A percentile compares a stretch with the other conserved stretches of the same genome.
phyloP scores from a whole-genome alignment of 805 yeast species.

The Candida methanosorbosa region DNA sequence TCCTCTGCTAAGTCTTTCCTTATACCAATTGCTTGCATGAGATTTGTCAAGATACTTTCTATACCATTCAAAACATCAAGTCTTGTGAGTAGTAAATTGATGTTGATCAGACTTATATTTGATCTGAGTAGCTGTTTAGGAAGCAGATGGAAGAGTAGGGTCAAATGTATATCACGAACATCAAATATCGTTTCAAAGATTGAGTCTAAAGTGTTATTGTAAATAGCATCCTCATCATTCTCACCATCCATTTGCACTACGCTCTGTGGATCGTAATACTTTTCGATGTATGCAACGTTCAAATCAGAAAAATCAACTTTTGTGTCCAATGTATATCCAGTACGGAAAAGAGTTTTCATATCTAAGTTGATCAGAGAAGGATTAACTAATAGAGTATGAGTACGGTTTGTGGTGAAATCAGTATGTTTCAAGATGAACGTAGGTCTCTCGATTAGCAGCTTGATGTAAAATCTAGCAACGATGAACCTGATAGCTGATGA shows the following conservation, averaged over 20 bases:
- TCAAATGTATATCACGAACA: constrained; percentile 10
- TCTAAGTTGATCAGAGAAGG: constrained; percentile 16
- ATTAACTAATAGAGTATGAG: constrained; percentile 12
- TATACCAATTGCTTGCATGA: neutral
- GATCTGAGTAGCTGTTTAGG: neutral
- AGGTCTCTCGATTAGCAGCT: constrained; percentile 20
- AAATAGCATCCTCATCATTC: neutral
- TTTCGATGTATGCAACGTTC: constrained; percentile 11
- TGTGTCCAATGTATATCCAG: constrained; percentile 3
- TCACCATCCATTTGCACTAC: constrained; percentile 1
- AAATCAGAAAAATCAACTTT: constrained; percentile 15
- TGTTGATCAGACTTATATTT: constrained; percentile 7
- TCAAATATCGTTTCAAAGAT: constrained; percentile 1
- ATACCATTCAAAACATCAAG: constrained; percentile 22
- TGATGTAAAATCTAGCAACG: constrained; percentile 14
- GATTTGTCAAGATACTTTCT: constrained; percentile 4
- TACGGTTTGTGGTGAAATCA: constrained; percentile 2
- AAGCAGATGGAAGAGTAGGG: constrained; percentile 3
- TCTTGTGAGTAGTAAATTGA: constrained; percentile 19
- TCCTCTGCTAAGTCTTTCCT: neutral
- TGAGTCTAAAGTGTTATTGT: too few species aligned
- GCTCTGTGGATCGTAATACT: constrained; percentile 2
- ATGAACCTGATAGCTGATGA: neutral
- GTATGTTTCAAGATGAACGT: constrained; percentile 13
- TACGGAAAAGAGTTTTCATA: neutral